phyloP scores from a whole-genome alignment of 257 asterid genomes.

The Penstemon davidsonii region DNA sequence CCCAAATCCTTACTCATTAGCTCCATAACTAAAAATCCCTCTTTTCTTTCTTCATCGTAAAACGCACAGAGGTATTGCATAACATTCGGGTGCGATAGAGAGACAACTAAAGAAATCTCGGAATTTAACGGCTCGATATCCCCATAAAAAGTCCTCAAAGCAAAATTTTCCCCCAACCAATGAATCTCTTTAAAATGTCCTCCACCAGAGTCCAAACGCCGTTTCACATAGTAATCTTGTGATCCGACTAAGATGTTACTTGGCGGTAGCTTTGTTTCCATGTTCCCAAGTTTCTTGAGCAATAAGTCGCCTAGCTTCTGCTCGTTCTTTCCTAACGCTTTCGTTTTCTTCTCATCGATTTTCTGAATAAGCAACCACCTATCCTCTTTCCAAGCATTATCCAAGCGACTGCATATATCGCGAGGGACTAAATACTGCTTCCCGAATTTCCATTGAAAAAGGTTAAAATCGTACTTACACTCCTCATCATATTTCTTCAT shows the following conservation, averaged over 20 bases:
- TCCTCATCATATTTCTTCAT: conserved; percentile 63
- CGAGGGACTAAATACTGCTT: conserved; percentile 63
- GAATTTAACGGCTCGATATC: conserved; percentile 49
- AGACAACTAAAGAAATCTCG: conserved; percentile 51
- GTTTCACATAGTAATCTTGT: conserved; percentile 57
- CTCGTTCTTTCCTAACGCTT: conserved; percentile 40
- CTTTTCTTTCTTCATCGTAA: conserved; percentile 75
- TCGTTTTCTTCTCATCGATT: conserved; percentile 41
- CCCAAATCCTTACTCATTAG: conserved; percentile 70
- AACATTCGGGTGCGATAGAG: conserved; percentile 78
- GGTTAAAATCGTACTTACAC: conserved; percentile 41
- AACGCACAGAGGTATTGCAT: conserved; percentile 68
- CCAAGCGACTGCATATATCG: conserved; percentile 54
- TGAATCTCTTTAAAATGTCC: conserved; percentile 76
- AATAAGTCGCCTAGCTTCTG: conserved; percentile 51
- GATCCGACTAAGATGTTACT: conserved; percentile 50
- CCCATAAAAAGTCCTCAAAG: conserved; percentile 63
- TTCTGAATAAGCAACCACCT: conserved; percentile 57
- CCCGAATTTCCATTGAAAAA: conserved; percentile 72
- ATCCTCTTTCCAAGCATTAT: conserved; percentile 69
- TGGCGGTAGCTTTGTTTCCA: conserved; percentile 41
- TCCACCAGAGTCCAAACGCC: conserved; percentile 57
- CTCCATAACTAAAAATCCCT: conserved; percentile 84
- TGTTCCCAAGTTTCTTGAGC: conserved; percentile 46
- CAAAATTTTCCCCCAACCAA: conserved; percentile 89